phyloP scores from a whole-genome alignment of 2,329 filamentous ascomycete genomes.

The Alternaria sp. region DNA sequence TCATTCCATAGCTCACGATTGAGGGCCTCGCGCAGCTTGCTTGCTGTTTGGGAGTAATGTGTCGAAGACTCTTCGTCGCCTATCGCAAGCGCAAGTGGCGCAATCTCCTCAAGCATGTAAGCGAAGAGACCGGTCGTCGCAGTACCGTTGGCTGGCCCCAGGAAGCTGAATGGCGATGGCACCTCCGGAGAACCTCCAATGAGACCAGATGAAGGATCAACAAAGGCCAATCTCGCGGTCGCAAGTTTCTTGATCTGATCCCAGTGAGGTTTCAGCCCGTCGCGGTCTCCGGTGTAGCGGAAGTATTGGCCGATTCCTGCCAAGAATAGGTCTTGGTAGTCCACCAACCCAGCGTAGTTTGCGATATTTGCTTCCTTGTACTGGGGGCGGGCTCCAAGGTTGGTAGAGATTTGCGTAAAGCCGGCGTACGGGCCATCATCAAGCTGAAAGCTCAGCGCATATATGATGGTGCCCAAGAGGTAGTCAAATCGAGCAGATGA shows the following conservation, averaged over 20 bases:
- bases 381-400: neutral
- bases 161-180: neutral
- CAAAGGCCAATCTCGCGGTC: neutral
- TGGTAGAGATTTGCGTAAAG: neutral
- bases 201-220: neutral
- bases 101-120: neutral
- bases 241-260: neutral
- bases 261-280: neutral
- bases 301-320: neutral
- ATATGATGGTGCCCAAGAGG: conserved; percentile 40
- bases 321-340: conserved; percentile 5
- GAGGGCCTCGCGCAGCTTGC: neutral
- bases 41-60: neutral
- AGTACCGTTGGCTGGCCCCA: neutral
- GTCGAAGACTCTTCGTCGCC: neutral
- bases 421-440: neutral
- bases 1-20: conserved; percentile 42
- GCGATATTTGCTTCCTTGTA: neutral
- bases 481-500: conserved; percentile 48
- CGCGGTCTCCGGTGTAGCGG: neutral
- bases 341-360: neutral
- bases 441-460: neutral
- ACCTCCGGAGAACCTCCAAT: neutral
- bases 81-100: neutral
- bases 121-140: neutral